Base-by-base conservation (phyloP, 2,329 filamentous ascomycete genomes). In the Didymella sp. region DNA sequence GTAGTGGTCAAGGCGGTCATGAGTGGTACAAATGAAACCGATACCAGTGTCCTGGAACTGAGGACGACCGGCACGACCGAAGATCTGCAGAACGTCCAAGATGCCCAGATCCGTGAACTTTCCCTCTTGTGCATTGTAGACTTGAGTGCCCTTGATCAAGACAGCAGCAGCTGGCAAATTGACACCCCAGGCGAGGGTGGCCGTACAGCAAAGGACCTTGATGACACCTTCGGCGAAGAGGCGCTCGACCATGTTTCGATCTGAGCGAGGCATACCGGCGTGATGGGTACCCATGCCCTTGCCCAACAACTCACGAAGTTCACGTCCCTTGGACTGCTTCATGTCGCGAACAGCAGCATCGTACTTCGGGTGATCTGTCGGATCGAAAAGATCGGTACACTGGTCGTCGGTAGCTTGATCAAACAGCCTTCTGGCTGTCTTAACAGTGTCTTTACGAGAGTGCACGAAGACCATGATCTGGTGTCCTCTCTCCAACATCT, bases 381-480 rank as follows among this genome's bases (percentile, higher is more conserved):
- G 91, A 71, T 96, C 92, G 60, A 99, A 92, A 0, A 99, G 81
- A 56, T 96, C 90, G 11, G 87, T 80, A 61, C 89, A 91, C 40
- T 87, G 84, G 35, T 96, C 84, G 30, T 98, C 93, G 2, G 87
- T 81, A 1, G 95, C 95, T 80, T 95, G 92, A 66, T 97, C 89
- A 60, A 90, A 87, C 24, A 99, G 80, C 80, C 89, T 91, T 63
- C 90, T 89, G 42, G 95, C 93, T 1, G 94, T 96, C 60, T 89
- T 85, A 64, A 96, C 87, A 0, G 96, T 99, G 67, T 99, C 96
- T 73, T 96, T 93, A 24, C 95, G 85, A 1, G 94, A 97, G 75
- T 99, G 96, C 11, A 99, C 96, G 75, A 99, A 99, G 0, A 99
- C 94, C 96, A 99, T 99, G 64, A 99, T 85, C 75, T 99, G 95